Evolutionary conservation across 2,329 filamentous ascomycete genomes (phyloP).

Genomic region (Aspergillus melleus): DNA sequence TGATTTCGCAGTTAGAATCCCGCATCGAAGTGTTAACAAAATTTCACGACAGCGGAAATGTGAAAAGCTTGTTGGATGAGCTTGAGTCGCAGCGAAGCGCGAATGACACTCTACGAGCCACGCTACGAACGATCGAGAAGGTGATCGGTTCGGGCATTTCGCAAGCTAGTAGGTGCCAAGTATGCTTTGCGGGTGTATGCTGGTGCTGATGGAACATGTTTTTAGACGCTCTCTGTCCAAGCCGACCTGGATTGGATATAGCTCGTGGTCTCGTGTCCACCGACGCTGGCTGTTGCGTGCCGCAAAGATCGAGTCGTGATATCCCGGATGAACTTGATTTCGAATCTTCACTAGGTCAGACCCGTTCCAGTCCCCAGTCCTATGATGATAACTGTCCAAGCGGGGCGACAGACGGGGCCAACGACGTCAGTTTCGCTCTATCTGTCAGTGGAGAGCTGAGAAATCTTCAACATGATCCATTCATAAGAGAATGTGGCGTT

Average conservation of each 20-base stretch:
- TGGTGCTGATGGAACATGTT: neutral
- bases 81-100: conserved; percentile 10
- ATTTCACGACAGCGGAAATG: conserved; percentile 10
- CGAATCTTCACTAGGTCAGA: no score
- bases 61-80: conserved; percentile 11
- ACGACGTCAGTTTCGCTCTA: no score
- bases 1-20: conserved; percentile 10
- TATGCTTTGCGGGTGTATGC: neutral
- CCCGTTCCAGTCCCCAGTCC: no score
- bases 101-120: conserved; percentile 8
- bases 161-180: conserved; percentile 1
- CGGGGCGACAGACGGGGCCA: no score
- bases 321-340: no score
- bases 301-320: no score
- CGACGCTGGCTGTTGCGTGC: no score
- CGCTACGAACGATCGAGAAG: conserved; percentile 9
- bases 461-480: no score
- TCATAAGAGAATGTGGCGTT: no score
- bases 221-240: neutral
- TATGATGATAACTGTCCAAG: no score
- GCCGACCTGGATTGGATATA: neutral
- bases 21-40: conserved; percentile 12
- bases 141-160: conserved; percentile 5
- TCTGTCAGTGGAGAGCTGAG: no score
- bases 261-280: neutral